These are phyloP conservation scores for Aspergillus intermedius DNA, from an alignment of 2,329 filamentous ascomycete species.

Conservation along the genomic window DNA sequence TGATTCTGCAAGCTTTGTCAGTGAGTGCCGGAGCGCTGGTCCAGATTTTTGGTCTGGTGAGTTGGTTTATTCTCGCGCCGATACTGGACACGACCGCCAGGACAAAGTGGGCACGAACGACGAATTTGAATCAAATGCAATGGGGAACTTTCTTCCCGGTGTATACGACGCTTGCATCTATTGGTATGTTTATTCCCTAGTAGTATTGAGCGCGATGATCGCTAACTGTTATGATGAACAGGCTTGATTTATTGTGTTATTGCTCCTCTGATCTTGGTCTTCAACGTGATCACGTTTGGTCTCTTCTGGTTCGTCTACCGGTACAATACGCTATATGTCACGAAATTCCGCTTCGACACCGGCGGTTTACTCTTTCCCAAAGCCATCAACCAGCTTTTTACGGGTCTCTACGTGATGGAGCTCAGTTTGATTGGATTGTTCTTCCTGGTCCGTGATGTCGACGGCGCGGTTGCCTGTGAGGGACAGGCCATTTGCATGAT, in stretches of 20 bases:
- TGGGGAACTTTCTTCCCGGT: conserved; percentile 96
- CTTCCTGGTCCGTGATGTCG: conserved; percentile 62
- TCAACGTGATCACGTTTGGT: conserved; percentile 86
- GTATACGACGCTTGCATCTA: conserved; percentile 94
- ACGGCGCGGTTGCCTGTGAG: conserved; percentile 53
- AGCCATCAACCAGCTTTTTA: conserved; percentile 93
- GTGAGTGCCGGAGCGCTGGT: conserved; percentile 84
- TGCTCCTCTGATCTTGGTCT: conserved; percentile 82
- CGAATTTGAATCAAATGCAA: conserved; percentile 65
- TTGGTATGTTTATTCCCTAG: conserved; percentile 48
- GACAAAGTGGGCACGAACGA: conserved; percentile 81
- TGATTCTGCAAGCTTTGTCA: conserved; percentile 88
- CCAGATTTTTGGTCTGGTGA: conserved; percentile 69
- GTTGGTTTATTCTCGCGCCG: conserved; percentile 75
- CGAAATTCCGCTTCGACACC: conserved; percentile 80
- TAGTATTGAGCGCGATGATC: neutral
- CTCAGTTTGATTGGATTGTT: conserved; percentile 84
- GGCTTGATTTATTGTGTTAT: conserved; percentile 80
- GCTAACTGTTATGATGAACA: conserved; percentile 14
- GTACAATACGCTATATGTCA: conserved; percentile 96
- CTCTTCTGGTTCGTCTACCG: conserved; percentile 91
- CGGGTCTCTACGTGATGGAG: conserved; percentile 91
- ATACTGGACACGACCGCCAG: conserved; percentile 75
- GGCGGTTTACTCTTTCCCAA: conserved; percentile 86
- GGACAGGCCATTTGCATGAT: conserved; percentile 84